Base-by-base conservation (phyloP, 257 asterid species). In the Nicotiana tomentosiformis region DNA sequence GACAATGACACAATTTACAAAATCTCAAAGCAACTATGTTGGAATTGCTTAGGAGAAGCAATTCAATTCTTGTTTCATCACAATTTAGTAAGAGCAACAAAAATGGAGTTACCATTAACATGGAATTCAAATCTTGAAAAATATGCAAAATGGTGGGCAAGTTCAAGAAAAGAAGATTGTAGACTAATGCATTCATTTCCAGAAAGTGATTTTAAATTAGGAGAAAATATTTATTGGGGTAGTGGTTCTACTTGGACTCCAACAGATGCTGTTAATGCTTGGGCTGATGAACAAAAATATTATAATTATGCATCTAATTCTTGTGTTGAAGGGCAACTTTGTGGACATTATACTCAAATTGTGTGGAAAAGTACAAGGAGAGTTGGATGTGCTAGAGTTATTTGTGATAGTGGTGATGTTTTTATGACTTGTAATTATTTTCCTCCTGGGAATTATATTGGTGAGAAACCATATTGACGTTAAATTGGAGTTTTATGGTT, bases 321-420 rank as follows among this genome's bases (percentile, higher is more conserved):
- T 20, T 94, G 97, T 55, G 90, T 10, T 0, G 82, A 51, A 0
- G 98, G 98, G 20, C 76, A 89, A 86, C 10, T 85, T 65, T 94
- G 98, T 70, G 97, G 98, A 3, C 98, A 93, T 68, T 94, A 94
- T 81, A 91, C 94, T 37, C 97, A 94, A 92, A 85, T 94, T 65
- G 97, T 94, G 86, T 93, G 98, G 98, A 88, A 26, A 46, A 84
- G 11, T 11, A 92, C 95, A 3, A 67, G 58, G 68, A 85, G 77
- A 66, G 57, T 93, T 16, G 97, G 97, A 72, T 94, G 97, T 83
- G 95, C 95, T 8, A 60, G 93, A 7, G 93, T 88, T 77, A 81
- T 92, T 18, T 94, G 98, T 80, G 90, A 91, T 14, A 80, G 66
- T 77, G 97, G 97, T 3, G 97, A 92, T 87, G 90, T 89, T 43